Evolutionary conservation across 305 asterid species (phyloP), one percentile per base, ranked within the genome.

Genomic region (Fraxinus nigra): DNA sequence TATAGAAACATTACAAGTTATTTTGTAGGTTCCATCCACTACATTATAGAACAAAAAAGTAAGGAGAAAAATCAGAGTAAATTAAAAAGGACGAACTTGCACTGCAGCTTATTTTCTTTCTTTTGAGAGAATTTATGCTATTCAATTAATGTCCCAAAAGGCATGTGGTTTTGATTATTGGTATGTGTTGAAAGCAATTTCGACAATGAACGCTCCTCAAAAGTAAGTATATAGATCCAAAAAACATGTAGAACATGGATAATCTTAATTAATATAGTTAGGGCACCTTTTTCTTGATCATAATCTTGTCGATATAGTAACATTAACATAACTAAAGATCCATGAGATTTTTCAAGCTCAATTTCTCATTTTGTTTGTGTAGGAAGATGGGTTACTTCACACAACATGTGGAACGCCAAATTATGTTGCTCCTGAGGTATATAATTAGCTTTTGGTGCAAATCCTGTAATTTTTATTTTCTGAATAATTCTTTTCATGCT

Each of bases 351-450:
- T 76, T 20, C 34, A 30, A 75, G 33, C 56, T 78, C 24, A 7
- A 30, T 54, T 32, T 79, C 83, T 70, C 85, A 0, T 75, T 89
- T 35, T 82, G 86, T 77, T 82, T 84, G 61, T 77, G 75, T 87
- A 96, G 99, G 98, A 94, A 82, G 98, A 94, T 84, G 99, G 99
- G 72, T 88, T 95, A 78, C 97, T 95, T 85, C 99, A 95, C 89
- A 95, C 99, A 37, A 93, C 99, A 35, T 94, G 98, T 85, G 99
- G 99, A 72, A 95, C 99, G 1, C 99, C 99, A 51, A 95, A 95
- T 88, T 95, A 95, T 89, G 99, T 95, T 75, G 97, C 99, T 85
- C 99, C 99, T 3, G 99, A 97, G 98, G 99, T 93, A 81, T 38
- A 73, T 72, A 61, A 33, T 84, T 76, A 81, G 77, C 78, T 89